These are phyloP conservation scores for Lentinus brumalis DNA, from an alignment of 768 basidiomycete genomes.

Conservation along the genomic window DNA sequence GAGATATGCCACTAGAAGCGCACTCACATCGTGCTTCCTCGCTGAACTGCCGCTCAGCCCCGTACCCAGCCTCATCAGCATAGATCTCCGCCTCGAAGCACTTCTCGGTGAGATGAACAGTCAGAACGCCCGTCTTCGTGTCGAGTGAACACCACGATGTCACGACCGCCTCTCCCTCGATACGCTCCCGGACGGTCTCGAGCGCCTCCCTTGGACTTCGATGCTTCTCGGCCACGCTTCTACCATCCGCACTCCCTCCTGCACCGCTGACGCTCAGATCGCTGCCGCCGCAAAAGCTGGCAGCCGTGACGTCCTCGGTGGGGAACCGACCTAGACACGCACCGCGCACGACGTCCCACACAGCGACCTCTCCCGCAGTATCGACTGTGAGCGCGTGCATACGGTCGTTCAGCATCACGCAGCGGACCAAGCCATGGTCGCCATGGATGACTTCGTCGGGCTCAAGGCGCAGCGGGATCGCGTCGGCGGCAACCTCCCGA, in stretches of 20 bases:
- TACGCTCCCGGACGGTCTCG: conserved; percentile 83
- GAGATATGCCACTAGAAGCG: conserved; percentile 1
- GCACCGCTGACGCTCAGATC: conserved; percentile 43
- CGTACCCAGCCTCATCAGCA: conserved; percentile 85
- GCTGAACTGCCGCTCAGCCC: conserved; percentile 56
- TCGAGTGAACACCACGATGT: conserved; percentile 86
- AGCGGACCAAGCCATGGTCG: conserved; percentile 80
- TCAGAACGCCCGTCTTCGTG: conserved; percentile 86
- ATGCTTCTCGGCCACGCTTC: conserved; percentile 43
- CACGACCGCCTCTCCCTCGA: conserved; percentile 94
- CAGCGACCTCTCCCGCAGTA: conserved; percentile 82
- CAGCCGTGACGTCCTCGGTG: conserved; percentile 64
- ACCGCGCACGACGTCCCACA: conserved; percentile 89
- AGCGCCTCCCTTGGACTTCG: conserved; percentile 80
- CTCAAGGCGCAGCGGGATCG: conserved; percentile 48
- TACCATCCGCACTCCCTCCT: conserved; percentile 49
- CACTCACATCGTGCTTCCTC: conserved; percentile 83
- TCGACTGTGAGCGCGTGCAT: conserved; percentile 91
- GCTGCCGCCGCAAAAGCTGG: conserved; percentile 53
- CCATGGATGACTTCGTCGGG: conserved; percentile 79
- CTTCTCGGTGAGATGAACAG: conserved; percentile 83
- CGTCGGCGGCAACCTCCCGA: conserved; percentile 83
- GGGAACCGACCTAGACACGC: conserved; percentile 72
- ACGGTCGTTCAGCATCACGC: conserved; percentile 82
- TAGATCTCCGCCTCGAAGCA: conserved; percentile 96